Conservation (phyloP, 805 yeast genomes). For the Schizosaccharomyces osmophilus region DNA sequence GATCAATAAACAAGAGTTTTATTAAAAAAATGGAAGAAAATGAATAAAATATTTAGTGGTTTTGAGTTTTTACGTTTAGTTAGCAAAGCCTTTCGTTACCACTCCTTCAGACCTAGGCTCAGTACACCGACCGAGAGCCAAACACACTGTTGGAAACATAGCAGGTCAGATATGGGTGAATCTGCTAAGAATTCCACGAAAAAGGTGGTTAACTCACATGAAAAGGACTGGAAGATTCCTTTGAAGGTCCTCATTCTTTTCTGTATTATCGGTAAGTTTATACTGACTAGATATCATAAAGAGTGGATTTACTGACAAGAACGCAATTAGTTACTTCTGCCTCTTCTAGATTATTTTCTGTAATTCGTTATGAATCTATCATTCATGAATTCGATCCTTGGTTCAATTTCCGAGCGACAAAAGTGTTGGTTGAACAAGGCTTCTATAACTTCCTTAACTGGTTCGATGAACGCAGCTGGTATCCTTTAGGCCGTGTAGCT, state of each 20-base stretch:
- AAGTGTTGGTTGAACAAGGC: conserved; percentile 58
- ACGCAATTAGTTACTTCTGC: conserved; percentile 46
- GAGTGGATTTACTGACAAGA: neutral
- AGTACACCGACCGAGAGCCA: neutral
- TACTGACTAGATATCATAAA: neutral
- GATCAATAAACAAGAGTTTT: too few species aligned
- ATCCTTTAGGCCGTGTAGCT: conserved; percentile 94
- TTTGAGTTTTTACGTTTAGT: too few species aligned
- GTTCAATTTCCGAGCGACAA: conserved; percentile 93
- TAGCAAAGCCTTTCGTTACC: too few species aligned
- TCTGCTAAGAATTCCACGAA: neutral
- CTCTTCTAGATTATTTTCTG: conserved; percentile 82
- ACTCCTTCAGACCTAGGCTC: neutral
- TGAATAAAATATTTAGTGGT: too few species aligned
- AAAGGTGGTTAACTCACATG: neutral
- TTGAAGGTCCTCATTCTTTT: neutral
- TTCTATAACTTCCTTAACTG: conserved; percentile 84
- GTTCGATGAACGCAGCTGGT: conserved; percentile 98
- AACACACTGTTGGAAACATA: neutral
- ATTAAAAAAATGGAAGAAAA: too few species aligned
- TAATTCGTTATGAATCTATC: conserved; percentile 80
- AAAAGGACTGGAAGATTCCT: neutral
- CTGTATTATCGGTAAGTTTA: neutral
- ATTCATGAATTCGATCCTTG: conserved; percentile 85
- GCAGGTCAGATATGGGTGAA: neutral